Evolutionary conservation across 148 eudicot species (phyloP), one percentile per base, ranked within the genome.

Genomic region (Drosera capensis): DNA sequence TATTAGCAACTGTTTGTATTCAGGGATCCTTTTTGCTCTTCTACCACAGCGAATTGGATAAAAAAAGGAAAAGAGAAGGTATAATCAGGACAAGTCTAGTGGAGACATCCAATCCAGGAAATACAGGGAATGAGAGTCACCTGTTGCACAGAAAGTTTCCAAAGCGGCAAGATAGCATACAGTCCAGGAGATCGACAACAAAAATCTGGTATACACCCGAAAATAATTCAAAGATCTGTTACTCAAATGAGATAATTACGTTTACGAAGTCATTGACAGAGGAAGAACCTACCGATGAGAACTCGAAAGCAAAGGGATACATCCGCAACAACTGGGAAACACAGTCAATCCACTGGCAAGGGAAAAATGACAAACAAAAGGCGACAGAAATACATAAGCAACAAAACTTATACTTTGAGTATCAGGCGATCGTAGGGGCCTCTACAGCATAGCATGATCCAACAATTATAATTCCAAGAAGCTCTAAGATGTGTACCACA

Each of bases 61-160:
- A 5, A 34, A 34, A 40, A 40, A 16, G 19, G 23, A 7, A 16
- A 41, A 19, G 14, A 41, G 23, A 41, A 17, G 14, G 23, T 1
- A 16, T 18, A 19, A 19, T 18, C 12, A 41, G 7, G 14, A 41
- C 1, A 39, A 17, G 43, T 39, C 43, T n/a, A 14, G 43, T 14
- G 43, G 17, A 2, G 43, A 14, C 18, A 14, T 39, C 18, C 6
- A 3, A 14, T 17, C 18, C n/a, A 7, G 17, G 20, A 20, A 9
- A 17, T 17, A 19, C 45, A 18, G 28, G 14, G 38, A 15, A 57
- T 51, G 35, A 52, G 48, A 25, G 16, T 24, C 72, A 90, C 99
- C 88, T 80, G 57, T 92, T 92, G 74, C 99, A 92, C 54, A 92
- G 71, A 70, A 92, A 92, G 73, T 92, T 92, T 20, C 86, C 95